Percentiles rank a stretch among this genome's conserved stretches.
Conservation (phyloP, 2,329 filamentous ascomycete species). For the Monosporascus sp. region DNA sequence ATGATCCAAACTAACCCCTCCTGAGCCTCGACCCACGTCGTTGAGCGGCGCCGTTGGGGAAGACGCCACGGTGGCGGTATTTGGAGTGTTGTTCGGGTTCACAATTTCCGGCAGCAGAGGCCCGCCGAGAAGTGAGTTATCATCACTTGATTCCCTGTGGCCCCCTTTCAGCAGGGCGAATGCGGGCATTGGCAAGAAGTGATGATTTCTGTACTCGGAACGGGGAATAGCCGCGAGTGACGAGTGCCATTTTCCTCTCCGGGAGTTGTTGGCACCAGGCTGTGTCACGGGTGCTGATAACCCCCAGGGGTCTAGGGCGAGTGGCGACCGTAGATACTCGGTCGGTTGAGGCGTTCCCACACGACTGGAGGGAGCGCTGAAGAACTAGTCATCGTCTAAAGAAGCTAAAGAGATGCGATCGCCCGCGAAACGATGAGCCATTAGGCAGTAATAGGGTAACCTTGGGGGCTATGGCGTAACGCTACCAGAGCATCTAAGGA, state of each 20-base stretch:
- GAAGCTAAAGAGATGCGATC: slow-evolving; percentile 7
- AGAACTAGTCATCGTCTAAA: slow-evolving; percentile 21
- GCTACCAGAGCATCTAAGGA: too few relatives aligned
- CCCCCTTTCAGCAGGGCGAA: slow-evolving; percentile 3
- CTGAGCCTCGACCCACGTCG: neutral
- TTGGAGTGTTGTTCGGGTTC: neutral
- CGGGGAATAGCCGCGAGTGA: slow-evolving; percentile 4
- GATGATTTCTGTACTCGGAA: slow-evolving; percentile 5
- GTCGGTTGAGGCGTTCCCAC: slow-evolving; percentile 11
- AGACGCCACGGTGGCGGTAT: neutral
- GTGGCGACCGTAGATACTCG: slow-evolving; percentile 10
- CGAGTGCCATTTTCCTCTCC: slow-evolving; percentile 4
- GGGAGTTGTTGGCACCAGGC: neutral
- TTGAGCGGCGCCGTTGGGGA: neutral
- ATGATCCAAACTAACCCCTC: too few relatives aligned
- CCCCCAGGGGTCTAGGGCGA: neutral
- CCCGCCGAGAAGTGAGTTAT: neutral
- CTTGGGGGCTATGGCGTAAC: too few relatives aligned
- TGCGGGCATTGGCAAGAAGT: slow-evolving; percentile 9
- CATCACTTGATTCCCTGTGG: neutral
- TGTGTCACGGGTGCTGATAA: slow-evolving; percentile 1
- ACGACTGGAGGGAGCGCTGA: slow-evolving; percentile 19
- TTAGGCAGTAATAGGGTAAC: neutral
- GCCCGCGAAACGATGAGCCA: slow-evolving; percentile 4
- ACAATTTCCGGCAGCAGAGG: neutral